Conservation (phyloP, 1,284 basidiomycete species). For the Tilletia horrida region DNA sequence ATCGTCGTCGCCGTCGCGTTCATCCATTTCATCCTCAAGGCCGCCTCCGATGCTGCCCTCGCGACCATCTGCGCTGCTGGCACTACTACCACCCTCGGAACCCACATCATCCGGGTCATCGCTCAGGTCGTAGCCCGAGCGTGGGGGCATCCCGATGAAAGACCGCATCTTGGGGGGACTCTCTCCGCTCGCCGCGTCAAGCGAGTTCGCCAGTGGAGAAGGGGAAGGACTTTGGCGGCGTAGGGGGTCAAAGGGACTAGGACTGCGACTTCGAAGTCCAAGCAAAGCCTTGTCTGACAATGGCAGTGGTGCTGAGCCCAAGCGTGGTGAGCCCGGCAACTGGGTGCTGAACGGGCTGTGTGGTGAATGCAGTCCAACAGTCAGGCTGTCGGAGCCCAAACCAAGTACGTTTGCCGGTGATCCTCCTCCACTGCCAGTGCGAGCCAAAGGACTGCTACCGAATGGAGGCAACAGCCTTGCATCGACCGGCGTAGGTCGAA, state of each 20-base stretch:
- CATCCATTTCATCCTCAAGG: constrained; percentile 28
- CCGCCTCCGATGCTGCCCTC: constrained; percentile 40
- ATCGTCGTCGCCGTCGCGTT: constrained; percentile 33
- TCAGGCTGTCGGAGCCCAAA: background rate
- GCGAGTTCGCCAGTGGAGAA: background rate
- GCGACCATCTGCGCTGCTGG: constrained; percentile 34
- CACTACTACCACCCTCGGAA: constrained; percentile 41
- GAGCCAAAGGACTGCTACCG: background rate
- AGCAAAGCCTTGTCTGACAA: background rate
- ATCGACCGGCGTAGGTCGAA: constrained; percentile 4
- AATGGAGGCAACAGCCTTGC: constrained; percentile 5
- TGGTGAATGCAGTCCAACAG: background rate
- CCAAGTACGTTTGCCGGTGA: constrained; percentile 1
- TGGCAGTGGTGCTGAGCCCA: constrained; percentile 2
- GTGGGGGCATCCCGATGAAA: constrained; percentile 53
- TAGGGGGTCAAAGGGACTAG: constrained; percentile 4
- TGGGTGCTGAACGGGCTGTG: background rate
- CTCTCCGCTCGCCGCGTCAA: background rate
- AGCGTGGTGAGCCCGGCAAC: background rate
- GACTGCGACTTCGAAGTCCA: background rate
- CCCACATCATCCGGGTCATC: constrained; percentile 54
- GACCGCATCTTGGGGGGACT: constrained; percentile 50
- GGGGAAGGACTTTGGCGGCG: constrained; percentile 12
- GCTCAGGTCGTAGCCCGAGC: constrained; percentile 53
- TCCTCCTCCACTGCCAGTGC: background rate